These are phyloP conservation scores for Castanea crenata DNA, from an alignment of 306 rosid species.

Conservation along the genomic window DNA sequence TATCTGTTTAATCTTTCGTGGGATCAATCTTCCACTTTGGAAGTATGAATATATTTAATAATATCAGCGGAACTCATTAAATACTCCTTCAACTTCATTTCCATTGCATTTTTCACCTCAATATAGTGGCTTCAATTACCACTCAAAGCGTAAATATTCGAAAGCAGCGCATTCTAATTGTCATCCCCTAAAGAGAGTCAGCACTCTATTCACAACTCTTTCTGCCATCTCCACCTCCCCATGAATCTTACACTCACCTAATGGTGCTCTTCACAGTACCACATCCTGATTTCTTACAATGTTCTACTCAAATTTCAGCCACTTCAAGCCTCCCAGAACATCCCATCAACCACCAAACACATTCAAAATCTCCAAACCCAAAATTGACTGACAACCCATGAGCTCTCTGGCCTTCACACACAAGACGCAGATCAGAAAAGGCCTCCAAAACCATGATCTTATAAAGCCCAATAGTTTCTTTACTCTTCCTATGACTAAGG, in stretches of 20 bases:
- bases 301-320: conserved; percentile 51
- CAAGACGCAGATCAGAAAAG: conserved; percentile 43
- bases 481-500: conserved; percentile 33
- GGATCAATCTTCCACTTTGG: conserved; percentile 74
- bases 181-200: conserved; percentile 55
- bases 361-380: conserved; percentile 58
- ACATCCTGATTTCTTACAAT: conserved; percentile 54
- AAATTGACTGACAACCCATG: conserved; percentile 64
- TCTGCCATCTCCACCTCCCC: conserved; percentile 67
- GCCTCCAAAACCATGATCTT: conserved; percentile 53
- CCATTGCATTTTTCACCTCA: conserved; percentile 60
- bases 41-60: conserved; percentile 58
- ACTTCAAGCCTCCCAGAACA: conserved; percentile 57
- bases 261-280: conserved; percentile 66
- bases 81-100: conserved; percentile 48
- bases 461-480: conserved; percentile 46
- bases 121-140: conserved; percentile 68
- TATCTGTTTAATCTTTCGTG: conserved; percentile 49
- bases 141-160: conserved; percentile 64
- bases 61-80: conserved; percentile 71
- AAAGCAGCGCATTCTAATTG: conserved; percentile 56
- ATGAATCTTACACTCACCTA: conserved; percentile 53
- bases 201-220: conserved; percentile 41
- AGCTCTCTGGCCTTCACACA: conserved; percentile 38
- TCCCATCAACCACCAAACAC: conserved; percentile 39